phyloP scores from a whole-genome alignment of 2,329 filamentous ascomycete genomes.

The Aspergillus melleus region DNA sequence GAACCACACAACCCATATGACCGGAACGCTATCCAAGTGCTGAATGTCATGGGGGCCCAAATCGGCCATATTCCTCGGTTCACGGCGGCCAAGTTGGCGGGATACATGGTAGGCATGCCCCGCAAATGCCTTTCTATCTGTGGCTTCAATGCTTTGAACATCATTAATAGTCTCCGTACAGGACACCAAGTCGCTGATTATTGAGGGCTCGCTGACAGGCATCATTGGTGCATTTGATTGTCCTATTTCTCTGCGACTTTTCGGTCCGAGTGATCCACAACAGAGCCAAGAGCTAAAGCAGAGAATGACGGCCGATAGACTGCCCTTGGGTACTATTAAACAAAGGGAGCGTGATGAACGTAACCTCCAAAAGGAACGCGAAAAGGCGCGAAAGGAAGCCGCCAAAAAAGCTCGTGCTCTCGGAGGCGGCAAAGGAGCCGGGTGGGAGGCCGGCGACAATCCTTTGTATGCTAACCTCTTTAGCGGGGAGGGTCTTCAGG shows the following conservation, averaged over 20 bases:
- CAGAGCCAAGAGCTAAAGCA: constrained; percentile 58
- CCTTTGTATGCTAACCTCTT: constrained; percentile 38
- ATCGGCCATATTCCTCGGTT: constrained; percentile 75
- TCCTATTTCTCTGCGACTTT: constrained; percentile 68
- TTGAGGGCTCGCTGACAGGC: constrained; percentile 71
- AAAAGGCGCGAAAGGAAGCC: constrained; percentile 48
- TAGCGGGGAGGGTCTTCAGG: constrained; percentile 23
- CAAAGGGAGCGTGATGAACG: constrained; percentile 55
- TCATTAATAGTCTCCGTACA: constrained; percentile 17
- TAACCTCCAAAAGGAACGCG: constrained; percentile 49
- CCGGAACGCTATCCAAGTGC: constrained; percentile 72
- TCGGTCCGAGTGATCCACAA: constrained; percentile 61
- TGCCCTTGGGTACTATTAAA: constrained; percentile 57
- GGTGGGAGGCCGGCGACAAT: constrained; percentile 26
- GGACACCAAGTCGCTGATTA: constrained; percentile 58
- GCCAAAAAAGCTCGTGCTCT: constrained; percentile 32
- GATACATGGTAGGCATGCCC: constrained; percentile 60
- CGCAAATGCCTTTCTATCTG: neutral
- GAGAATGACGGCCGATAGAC: constrained; percentile 63
- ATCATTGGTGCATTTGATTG: constrained; percentile 69
- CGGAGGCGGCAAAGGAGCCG: constrained; percentile 26
- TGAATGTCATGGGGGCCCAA: constrained; percentile 72
- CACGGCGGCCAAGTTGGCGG: constrained; percentile 69
- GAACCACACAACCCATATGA: constrained; percentile 72
- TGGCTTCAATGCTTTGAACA: neutral